Conservation (phyloP, 2,329 filamentous ascomycete genomes). For the Arthrocladium fulminans region DNA sequence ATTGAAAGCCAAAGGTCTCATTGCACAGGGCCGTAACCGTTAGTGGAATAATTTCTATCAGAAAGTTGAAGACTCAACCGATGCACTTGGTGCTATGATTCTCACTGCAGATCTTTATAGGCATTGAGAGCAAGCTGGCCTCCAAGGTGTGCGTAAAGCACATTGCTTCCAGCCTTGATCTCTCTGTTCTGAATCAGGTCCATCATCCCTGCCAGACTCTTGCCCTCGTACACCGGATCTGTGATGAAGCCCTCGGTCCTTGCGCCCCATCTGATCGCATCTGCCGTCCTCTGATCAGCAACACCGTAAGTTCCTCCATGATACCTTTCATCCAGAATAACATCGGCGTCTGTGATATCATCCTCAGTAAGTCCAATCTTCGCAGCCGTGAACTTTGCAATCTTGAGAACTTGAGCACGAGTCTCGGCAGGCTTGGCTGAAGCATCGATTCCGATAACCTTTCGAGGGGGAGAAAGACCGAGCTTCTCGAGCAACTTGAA, state of each 20-base stretch:
- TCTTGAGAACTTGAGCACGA: slow-evolving; percentile 55
- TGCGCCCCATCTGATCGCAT: slow-evolving; percentile 61
- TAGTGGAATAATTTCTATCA: too few species aligned
- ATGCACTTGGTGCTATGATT: too few species aligned
- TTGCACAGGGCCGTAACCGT: too few species aligned
- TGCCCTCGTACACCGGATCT: slow-evolving; percentile 68
- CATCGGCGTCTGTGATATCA: slow-evolving; percentile 54
- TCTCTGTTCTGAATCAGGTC: slow-evolving; percentile 54
- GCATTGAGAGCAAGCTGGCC: slow-evolving; percentile 63
- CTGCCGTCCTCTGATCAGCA: slow-evolving; percentile 55
- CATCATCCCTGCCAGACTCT: slow-evolving; percentile 64
- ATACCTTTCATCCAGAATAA: slow-evolving; percentile 56
- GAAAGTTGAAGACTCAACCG: too few species aligned
- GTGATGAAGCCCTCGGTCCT: slow-evolving; percentile 63
- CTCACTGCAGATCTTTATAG: slow-evolving; percentile 44
- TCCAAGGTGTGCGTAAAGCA: slow-evolving; percentile 63
- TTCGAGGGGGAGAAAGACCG: slow-evolving; percentile 37
- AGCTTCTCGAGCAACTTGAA: slow-evolving; percentile 54
- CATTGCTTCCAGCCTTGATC: slow-evolving; percentile 51
- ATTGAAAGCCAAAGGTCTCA: too few species aligned
- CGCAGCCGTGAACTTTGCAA: slow-evolving; percentile 54
- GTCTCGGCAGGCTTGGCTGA: slow-evolving; percentile 53
- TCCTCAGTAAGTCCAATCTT: slow-evolving; percentile 53
- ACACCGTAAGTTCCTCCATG: slow-evolving; percentile 61
- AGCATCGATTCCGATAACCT: slow-evolving; percentile 60